Conservation (phyloP, 2,329 filamentous ascomycete species). For the Aspergillus sp. region DNA sequence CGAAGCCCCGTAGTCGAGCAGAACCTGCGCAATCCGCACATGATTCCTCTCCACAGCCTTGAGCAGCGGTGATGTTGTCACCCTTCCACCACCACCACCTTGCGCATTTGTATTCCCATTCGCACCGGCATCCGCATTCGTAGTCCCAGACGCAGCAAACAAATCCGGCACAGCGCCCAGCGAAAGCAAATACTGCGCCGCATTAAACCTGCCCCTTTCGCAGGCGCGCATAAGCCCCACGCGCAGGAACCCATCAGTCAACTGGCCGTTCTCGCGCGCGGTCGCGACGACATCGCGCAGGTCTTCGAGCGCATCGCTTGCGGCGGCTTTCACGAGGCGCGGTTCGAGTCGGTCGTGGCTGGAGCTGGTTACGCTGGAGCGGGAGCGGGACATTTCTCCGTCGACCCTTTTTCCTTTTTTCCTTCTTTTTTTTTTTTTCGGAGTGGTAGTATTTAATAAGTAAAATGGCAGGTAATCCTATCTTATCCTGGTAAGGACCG, state of each 20-base stretch:
- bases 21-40: slow-evolving; percentile 46
- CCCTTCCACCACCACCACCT: slow-evolving; percentile 9
- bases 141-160: not conserved
- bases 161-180: slow-evolving; percentile 39
- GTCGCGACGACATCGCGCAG: slow-evolving; percentile 33
- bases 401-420: not conserved
- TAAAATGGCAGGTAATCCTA: not conserved
- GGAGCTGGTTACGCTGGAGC: slow-evolving; percentile 31
- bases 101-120: not conserved
- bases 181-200: slow-evolving; percentile 37
- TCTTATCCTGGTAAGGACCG: not conserved
- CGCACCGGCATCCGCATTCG: not conserved
- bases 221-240: slow-evolving; percentile 42
- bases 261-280: slow-evolving; percentile 36
- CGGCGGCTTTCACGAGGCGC: slow-evolving; percentile 41
- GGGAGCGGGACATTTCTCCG: slow-evolving; percentile 23
- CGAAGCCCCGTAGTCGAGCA: slow-evolving; percentile 38
- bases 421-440: not conserved
- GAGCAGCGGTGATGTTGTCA: slow-evolving; percentile 31
- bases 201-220: slow-evolving; percentile 35
- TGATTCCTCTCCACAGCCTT: slow-evolving; percentile 41
- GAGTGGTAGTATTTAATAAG: not conserved
- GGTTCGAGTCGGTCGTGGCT: slow-evolving; percentile 43
- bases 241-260: slow-evolving; percentile 39
- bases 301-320: slow-evolving; percentile 36